Base-by-base conservation (phyloP, 108 stramenopile genomes). In the Discostella stelligeroides region DNA sequence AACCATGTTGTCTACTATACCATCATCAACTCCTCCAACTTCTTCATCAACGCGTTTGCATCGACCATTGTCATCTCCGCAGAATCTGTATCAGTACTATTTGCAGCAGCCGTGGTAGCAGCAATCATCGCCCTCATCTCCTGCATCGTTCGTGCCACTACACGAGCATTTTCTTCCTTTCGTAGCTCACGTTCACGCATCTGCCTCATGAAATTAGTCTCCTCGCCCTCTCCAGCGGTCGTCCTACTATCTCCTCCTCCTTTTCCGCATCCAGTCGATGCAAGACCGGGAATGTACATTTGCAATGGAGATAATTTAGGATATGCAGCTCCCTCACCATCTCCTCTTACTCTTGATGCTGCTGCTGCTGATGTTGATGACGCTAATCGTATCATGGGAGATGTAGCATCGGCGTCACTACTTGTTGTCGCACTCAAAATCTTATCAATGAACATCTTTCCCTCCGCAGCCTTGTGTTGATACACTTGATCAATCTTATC, bases 391-490 rank as follows among this genome's bases (percentile, higher is more conserved):
- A 60, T 49, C 2, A 24, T 46, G 37, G 59, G 40, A 49, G 48
- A 24, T 30, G 27, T 8, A 15, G 47, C 61, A 12, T 29, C 59
- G 24, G 20, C 38, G 59, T n/a, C 12, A 30, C 9, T 4, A 7
- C 1, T 15, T 28, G 28, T 15, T 29, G 34, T 12, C 23, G 51
- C 68, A n/a, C 21, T 47, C 38, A 77, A 47, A 0, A 71, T 27
- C 68, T 71, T 76, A 46, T 76, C 66, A 24, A 79, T 79, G 43
- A 79, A 79, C 60, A 71, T 66, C 60, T 79, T 79, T 29, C 77
- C 77, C 60, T 70, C 77, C 13, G 77, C 77, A 24, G 77, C 77
- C 46, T 67, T 60, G 46, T 71, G 77, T 17, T 79, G 65, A 60
- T 79, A 79, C 1, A 79, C 70, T 57, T 79, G 69, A 18, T 66